phyloP scores from a whole-genome alignment of 345 rosid species.

The Psidium guajava region DNA sequence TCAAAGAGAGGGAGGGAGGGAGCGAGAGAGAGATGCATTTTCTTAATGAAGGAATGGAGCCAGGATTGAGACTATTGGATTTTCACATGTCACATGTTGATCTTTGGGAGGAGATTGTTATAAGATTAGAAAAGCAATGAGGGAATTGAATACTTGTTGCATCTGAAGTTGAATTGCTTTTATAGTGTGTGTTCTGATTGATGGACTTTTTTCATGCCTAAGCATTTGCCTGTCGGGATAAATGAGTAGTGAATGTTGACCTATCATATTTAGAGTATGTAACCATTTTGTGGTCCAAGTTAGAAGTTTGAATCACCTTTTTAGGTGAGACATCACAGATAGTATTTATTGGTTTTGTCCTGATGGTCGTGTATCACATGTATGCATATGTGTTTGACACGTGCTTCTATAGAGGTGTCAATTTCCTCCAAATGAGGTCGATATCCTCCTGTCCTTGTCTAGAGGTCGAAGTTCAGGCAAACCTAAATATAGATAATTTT shows the following conservation, averaged over 20 bases:
- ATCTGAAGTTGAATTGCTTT: neutral
- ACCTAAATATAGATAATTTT: neutral
- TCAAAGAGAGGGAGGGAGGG: neutral
- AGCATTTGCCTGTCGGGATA: neutral
- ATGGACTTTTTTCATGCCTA: neutral
- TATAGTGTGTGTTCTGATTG: neutral
- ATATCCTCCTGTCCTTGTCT: neutral
- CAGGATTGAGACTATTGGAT: neutral
- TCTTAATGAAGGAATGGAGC: neutral
- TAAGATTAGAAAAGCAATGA: neutral
- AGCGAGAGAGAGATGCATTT: neutral
- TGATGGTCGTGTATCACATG: neutral
- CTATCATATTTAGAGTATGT: neutral
- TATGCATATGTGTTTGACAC: neutral
- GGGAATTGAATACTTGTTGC: neutral
- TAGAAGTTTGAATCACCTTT: neutral
- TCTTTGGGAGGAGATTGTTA: neutral
- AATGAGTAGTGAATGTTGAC: neutral
- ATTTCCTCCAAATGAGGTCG: neutral
- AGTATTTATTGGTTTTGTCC: neutral
- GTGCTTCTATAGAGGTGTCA: neutral
- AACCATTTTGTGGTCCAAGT: neutral
- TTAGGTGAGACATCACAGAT: neutral
- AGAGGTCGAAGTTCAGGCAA: neutral
- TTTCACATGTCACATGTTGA: neutral